Base-by-base conservation (phyloP, 257 asterid genomes). In the Perilla frutescens region DNA sequence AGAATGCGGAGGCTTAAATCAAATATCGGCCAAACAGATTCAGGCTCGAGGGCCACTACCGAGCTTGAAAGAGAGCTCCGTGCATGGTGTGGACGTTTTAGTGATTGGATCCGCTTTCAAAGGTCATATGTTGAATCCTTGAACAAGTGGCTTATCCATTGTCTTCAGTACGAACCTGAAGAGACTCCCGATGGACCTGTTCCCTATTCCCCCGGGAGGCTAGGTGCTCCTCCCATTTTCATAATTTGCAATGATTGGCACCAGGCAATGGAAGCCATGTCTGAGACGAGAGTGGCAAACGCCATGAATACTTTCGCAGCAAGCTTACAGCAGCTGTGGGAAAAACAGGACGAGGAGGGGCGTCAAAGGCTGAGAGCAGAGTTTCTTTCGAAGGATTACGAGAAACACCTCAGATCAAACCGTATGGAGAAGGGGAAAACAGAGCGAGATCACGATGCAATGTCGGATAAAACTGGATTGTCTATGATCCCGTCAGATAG, bases 221-320 rank as follows among this genome's bases (percentile, higher is more conserved):
- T 95, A 2, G 96, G 97, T 31, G 97, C 98, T 54, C 99, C 99
- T 47, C 96, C 96, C 55, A 78, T 95, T 15, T 95, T 95, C 49
- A 73, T 95, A 26, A 84, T 91, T 37, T 90, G 93, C 82, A 82
- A 95, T 8, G 99, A 95, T 66, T 95, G 99, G 99, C 75, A 80
- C 39, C 96, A 87, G 79, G 99, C 98, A n/a, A 82, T 92, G 92
- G 88, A 87, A 65, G 79, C 87, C 54, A 68, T 86, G 71, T 88
- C 98, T 7, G 97, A 92, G 50, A 74, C 86, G 57, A 71, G 82
- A 55, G 97, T 95, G 12, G 89, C 92, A 13, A 82, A 83, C n/a
- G 88, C 98, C 58, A 90, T 95, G 97, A 85, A 84, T 31, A 74
- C 84, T 2, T 92, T 95, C 41, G 96, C 96, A 3, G 70, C 90